These are phyloP conservation scores for Diaporthe batatas DNA, from an alignment of 2,329 filamentous ascomycete species.

Conservation along the genomic window DNA sequence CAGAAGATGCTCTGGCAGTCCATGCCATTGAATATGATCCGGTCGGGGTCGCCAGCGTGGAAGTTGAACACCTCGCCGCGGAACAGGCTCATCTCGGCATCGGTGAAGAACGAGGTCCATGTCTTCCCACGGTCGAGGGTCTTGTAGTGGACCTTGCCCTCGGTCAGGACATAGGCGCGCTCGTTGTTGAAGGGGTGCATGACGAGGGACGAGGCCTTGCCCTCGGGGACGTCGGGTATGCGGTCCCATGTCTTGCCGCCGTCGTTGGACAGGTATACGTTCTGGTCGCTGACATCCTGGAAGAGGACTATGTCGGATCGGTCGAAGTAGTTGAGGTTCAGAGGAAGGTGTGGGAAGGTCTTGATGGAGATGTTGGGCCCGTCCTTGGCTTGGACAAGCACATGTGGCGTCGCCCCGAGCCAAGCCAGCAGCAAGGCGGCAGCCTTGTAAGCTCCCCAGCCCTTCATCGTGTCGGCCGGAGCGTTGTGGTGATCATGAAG, in stretches of 20 bases:
- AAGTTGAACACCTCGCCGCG: conserved; percentile 73
- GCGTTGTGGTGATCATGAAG: conserved; percentile 59
- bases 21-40: conserved; percentile 87
- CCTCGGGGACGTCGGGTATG: conserved; percentile 74
- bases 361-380: conserved; percentile 75
- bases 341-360: conserved; percentile 75
- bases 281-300: conserved; percentile 73
- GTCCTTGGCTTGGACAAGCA: conserved; percentile 67
- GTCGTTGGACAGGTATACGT: conserved; percentile 83
- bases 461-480: conserved; percentile 66
- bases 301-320: conserved; percentile 86
- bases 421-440: conserved; percentile 66
- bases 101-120: conserved; percentile 81
- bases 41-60: conserved; percentile 85
- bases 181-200: conserved; percentile 84
- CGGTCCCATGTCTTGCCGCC: conserved; percentile 83
- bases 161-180: conserved; percentile 84
- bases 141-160: conserved; percentile 79
- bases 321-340: conserved; percentile 88
- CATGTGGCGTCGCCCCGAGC: conserved; percentile 54
- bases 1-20: conserved; percentile 75
- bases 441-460: conserved; percentile 60
- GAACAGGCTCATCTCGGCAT: conserved; percentile 68
- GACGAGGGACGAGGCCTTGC: conserved; percentile 72
- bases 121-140: conserved; percentile 86